These are phyloP conservation scores for Fusarium sp. DNA, from an alignment of 2,329 filamentous ascomycete species.

Conservation along the genomic window DNA sequence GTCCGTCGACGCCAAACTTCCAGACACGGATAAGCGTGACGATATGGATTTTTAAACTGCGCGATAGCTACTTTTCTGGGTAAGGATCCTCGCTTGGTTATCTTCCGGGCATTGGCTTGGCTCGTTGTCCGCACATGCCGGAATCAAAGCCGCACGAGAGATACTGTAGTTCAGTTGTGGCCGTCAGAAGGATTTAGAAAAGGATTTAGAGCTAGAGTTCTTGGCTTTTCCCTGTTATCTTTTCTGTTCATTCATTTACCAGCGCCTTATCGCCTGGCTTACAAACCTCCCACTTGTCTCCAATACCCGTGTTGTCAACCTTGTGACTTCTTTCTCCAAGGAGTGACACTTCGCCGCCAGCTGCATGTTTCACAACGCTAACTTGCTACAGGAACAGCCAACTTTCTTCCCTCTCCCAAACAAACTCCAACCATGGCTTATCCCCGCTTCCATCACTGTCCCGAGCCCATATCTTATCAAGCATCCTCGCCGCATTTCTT, in stretches of 20 bases:
- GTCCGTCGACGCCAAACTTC: conserved; percentile 5
- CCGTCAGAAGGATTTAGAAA: background rate
- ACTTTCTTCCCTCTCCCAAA: conserved; percentile 7
- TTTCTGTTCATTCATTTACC: no score
- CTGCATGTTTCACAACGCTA: background rate
- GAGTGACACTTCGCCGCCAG: background rate
- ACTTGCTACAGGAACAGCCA: conserved; percentile 13
- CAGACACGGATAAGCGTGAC: background rate
- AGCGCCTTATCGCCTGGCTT: background rate
- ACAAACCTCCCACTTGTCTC: background rate
- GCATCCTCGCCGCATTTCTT: conserved; percentile 11
- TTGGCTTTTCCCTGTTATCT: background rate
- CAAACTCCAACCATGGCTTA: conserved; percentile 16
- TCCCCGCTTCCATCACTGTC: background rate
- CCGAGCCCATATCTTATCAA: conserved; percentile 18
- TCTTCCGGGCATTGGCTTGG: background rate
- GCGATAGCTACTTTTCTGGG: conserved; percentile 5
- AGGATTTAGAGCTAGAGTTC: background rate
- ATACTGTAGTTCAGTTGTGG: background rate
- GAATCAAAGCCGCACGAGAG: background rate
- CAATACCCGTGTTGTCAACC: background rate
- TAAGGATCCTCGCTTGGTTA: conserved; percentile 36
- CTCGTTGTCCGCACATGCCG: background rate
- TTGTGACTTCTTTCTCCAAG: background rate
- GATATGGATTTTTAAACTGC: background rate